These are phyloP conservation scores for Pyricularia grisea DNA, from an alignment of 2,329 filamentous ascomycete species.

Conservation along the genomic window DNA sequence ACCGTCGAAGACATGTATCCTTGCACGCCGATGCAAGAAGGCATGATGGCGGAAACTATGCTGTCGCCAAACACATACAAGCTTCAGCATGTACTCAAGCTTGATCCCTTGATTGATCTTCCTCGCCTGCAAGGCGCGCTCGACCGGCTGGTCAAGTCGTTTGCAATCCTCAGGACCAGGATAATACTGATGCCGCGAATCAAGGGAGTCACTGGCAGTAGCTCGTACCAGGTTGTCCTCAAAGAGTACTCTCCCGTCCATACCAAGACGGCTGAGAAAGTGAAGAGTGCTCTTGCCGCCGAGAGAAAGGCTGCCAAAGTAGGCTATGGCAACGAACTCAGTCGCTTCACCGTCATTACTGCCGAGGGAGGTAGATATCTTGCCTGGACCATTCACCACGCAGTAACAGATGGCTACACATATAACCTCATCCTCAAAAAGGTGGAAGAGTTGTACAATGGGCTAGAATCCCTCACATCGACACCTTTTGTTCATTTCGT, in stretches of 20 bases:
- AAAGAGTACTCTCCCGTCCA: conserved; percentile 5
- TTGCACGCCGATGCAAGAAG: conserved; percentile 4
- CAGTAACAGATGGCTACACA: conserved; percentile 7
- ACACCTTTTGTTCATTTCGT: not conserved
- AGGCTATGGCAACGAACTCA: conserved; percentile 9
- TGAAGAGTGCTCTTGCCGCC: not conserved
- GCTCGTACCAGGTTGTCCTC: conserved; percentile 6
- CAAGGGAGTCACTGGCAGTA: conserved; percentile 10
- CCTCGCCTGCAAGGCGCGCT: not conserved
- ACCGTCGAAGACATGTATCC: conserved; percentile 9
- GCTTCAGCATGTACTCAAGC: not conserved
- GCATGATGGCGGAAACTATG: not conserved
- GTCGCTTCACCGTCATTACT: conserved; percentile 11
- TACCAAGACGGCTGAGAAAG: not conserved
- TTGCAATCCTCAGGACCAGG: not conserved
- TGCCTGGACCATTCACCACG: conserved; percentile 12
- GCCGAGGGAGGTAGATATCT: conserved; percentile 6
- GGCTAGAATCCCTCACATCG: not conserved
- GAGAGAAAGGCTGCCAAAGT: not conserved
- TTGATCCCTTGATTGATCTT: not conserved
- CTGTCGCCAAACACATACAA: not conserved
- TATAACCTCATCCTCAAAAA: conserved; percentile 8
- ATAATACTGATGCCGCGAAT: not conserved
- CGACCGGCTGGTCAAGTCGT: not conserved
- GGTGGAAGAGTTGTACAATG: conserved; percentile 7